A percentile compares a stretch with the other conserved stretches of the same genome.
Evolutionary conservation across 352 stramenopile species (phyloP).

Genomic region (Phytophthora tentaculata): DNA sequence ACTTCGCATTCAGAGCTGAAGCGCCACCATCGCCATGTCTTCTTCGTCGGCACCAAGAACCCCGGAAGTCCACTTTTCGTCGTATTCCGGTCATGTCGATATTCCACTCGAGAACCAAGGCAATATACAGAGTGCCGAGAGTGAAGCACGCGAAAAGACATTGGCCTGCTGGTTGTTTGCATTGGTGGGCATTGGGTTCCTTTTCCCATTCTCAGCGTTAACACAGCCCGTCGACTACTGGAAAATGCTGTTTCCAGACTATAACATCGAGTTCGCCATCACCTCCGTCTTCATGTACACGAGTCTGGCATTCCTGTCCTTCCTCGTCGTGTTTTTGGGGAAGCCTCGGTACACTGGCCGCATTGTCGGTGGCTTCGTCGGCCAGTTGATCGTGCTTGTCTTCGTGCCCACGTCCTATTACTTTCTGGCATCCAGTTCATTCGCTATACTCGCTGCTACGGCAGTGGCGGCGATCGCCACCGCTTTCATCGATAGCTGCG

Average conservation of each 20-base stretch:
- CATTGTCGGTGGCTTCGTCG: conserved; percentile 78
- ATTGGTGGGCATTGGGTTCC: conserved; percentile 76
- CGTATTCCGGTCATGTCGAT: conserved; percentile 36
- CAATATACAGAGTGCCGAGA: conserved; percentile 17
- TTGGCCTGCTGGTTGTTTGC: conserved; percentile 66
- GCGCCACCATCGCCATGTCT: conserved; percentile 39
- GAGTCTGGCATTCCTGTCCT: conserved; percentile 62
- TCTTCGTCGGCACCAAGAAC: conserved; percentile 42
- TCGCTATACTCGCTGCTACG: conserved; percentile 69
- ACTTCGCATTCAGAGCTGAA: conserved; percentile 15
- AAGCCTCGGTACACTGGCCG: conserved; percentile 68
- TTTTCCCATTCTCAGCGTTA: conserved; percentile 87
- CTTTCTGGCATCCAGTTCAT: conserved; percentile 62
- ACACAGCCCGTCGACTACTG: conserved; percentile 90
- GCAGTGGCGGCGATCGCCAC: conserved; percentile 67
- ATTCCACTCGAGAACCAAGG: conserved; percentile 28
- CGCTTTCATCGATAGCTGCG: conserved; percentile 78
- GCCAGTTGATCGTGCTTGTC: conserved; percentile 69
- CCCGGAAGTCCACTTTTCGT: conserved; percentile 34
- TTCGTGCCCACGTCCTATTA: conserved; percentile 81
- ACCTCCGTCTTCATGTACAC: conserved; percentile 88
- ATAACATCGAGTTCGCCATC: conserved; percentile 88
- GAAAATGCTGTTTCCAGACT: conserved; percentile 83
- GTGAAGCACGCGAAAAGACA: conserved; percentile 50
- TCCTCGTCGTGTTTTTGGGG: conserved; percentile 63